Base-by-base conservation (phyloP, 2,329 filamentous ascomycete genomes). In the Claviceps citrina region DNA sequence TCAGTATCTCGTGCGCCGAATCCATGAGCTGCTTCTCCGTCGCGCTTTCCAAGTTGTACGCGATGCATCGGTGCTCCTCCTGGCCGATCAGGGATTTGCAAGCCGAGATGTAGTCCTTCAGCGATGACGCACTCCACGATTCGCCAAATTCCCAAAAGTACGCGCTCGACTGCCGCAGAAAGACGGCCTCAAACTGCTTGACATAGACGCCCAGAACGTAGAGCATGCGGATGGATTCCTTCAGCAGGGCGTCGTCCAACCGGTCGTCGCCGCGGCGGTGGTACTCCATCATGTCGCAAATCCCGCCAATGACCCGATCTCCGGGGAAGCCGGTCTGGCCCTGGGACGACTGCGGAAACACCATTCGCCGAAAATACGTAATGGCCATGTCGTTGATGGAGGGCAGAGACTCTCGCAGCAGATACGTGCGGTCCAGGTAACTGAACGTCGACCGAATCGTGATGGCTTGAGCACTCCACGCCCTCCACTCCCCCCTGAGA, bases 371-470 rank as follows among this genome's bases (percentile, higher is more conserved):
- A 56, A 96, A 98, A 44, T 85, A 71, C 12, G 68, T 62, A 41
- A 91, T 76, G 5, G 80, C 76, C 65, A 93, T 78, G 53, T 93
- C 84, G 52, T 87, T 81, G 42, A 98, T 76, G 26, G 81, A 81
- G 8, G 71, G 69, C 27, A 71, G 62, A 18, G 80, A 75, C 34
- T 78, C 77, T 42, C 81, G 78, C 2, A 94, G 66, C 7, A 98
- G 69, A 54, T 86, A 95, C 2, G 86, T 84, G 46, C 91, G 78
- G 56, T 98, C 89, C 47, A 98, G 71, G 54, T 87, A 98, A 63
- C 86, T 93, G 61, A 95, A 96, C 30, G 93, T 81, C 46, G 83
- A 89, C 36, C 86, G 76, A 39, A 98, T 74, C 12, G 79, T 78
- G 15, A 45, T 33, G 62, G 85, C 68, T 58, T 91, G 81, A 31